A percentile compares a stretch with the other conserved stretches of the same genome.
phyloP scores from a whole-genome alignment of 345 rosid genomes.

The Ailanthus altissimus region DNA sequence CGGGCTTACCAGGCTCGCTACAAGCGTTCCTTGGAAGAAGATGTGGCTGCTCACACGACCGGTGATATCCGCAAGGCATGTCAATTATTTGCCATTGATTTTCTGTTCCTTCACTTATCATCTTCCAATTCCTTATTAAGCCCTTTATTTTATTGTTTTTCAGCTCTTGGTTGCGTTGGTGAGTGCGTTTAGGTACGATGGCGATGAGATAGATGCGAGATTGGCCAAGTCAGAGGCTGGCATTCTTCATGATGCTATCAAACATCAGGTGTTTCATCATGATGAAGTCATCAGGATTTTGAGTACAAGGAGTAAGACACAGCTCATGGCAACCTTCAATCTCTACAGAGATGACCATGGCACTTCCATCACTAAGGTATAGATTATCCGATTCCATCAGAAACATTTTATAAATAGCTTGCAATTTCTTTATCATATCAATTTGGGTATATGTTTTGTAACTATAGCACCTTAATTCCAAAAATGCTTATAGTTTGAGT shows the following conservation, averaged over 20 bases:
- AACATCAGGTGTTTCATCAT: slow-evolving; percentile 44
- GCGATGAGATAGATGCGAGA: slow-evolving; percentile 45
- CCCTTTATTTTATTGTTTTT: neutral
- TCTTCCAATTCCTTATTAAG: neutral
- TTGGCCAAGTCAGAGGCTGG: slow-evolving; percentile 52
- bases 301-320: slow-evolving; percentile 61
- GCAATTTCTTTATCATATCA: neutral
- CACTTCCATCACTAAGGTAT: slow-evolving; percentile 57
- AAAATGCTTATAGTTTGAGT: too few relatives aligned
- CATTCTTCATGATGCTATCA: slow-evolving; percentile 48
- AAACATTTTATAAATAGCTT: neutral
- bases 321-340: slow-evolving; percentile 64
- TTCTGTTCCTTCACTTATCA: neutral
- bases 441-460: neutral
- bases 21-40: slow-evolving; percentile 73
- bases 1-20: slow-evolving; percentile 60
- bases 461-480: too few relatives aligned
- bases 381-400: neutral
- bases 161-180: slow-evolving; percentile 64
- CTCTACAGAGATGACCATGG: slow-evolving; percentile 48
- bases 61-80: slow-evolving; percentile 60
- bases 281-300: slow-evolving; percentile 62
- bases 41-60: slow-evolving; percentile 56
- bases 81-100: neutral
- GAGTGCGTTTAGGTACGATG: slow-evolving; percentile 56